Percentiles rank a stretch among this genome's conserved stretches.
Evolutionary conservation across 768 basidiomycete species (phyloP).

Genomic region (Termitomyces bulborhizus): DNA sequence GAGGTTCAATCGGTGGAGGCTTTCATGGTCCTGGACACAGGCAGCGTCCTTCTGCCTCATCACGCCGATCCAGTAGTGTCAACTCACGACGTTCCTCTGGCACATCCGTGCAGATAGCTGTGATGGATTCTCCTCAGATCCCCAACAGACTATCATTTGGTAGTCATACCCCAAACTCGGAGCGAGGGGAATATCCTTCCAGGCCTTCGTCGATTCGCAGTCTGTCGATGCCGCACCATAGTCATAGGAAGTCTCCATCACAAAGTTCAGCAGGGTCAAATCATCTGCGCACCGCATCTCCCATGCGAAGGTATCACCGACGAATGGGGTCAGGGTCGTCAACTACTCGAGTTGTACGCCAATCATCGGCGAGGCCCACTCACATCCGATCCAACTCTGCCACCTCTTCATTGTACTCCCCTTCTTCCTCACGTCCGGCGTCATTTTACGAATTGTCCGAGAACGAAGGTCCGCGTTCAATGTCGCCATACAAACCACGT

Average conservation of each 20-base stretch:
- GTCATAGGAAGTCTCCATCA: slow-evolving; percentile 73
- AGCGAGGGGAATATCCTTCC: slow-evolving; percentile 71
- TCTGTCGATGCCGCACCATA: slow-evolving; percentile 58
- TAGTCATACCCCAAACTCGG: slow-evolving; percentile 83
- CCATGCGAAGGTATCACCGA: slow-evolving; percentile 74
- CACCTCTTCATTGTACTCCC: slow-evolving; percentile 73
- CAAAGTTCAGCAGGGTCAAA: slow-evolving; percentile 70
- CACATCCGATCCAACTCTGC: slow-evolving; percentile 75
- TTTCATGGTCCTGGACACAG: slow-evolving; percentile 37
- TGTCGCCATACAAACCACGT: slow-evolving; percentile 56
- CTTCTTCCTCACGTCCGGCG: slow-evolving; percentile 68
- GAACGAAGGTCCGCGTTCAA: slow-evolving; percentile 53
- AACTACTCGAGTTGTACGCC: slow-evolving; percentile 70
- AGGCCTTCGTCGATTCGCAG: slow-evolving; percentile 86
- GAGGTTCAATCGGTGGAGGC: slow-evolving; percentile 28
- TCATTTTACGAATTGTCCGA: slow-evolving; percentile 77
- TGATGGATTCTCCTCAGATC: slow-evolving; percentile 58
- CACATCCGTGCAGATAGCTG: slow-evolving; percentile 40
- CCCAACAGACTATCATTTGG: slow-evolving; percentile 69
- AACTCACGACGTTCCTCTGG: slow-evolving; percentile 73
- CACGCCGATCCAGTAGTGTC: slow-evolving; percentile 85
- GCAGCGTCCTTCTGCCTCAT: slow-evolving; percentile 70
- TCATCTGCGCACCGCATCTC: slow-evolving; percentile 65
- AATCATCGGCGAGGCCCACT: slow-evolving; percentile 32
- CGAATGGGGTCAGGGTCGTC: slow-evolving; percentile 74